Percentiles rank a stretch among this genome's conserved stretches.
Evolutionary conservation across 106 monocot genomes (phyloP).

Genomic region (Phalaenopsis aphrodite): DNA sequence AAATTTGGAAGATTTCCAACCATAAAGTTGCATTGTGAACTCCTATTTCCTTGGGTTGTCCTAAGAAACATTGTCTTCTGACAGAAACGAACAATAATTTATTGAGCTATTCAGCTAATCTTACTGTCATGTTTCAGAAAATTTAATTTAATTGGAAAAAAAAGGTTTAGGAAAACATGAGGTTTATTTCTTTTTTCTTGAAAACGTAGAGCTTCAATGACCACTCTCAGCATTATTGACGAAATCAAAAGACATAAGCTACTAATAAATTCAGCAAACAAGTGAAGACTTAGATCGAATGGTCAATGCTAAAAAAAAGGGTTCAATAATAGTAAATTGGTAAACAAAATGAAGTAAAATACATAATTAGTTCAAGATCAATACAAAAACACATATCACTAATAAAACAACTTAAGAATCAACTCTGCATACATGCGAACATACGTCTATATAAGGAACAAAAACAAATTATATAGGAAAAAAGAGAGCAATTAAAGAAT

Average conservation of each 20-base stretch:
- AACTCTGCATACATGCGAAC: not conserved
- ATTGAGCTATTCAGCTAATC: not conserved
- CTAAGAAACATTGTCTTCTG: slow-evolving; percentile 41
- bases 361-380: not conserved
- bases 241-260: not conserved
- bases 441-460: not conserved
- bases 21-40: slow-evolving; percentile 60
- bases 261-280: not conserved
- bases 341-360: not conserved
- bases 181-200: not conserved
- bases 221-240: not conserved
- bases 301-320: not conserved
- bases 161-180: not conserved
- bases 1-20: slow-evolving; percentile 45
- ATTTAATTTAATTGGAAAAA: not conserved
- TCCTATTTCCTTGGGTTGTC: slow-evolving; percentile 40
- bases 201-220: not conserved
- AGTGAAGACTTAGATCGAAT: not conserved
- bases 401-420: not conserved
- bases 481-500: no score
- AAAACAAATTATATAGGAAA: not conserved
- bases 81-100: slow-evolving; percentile 8
- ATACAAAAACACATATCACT: not conserved
- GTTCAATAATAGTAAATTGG: not conserved
- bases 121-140: not conserved